A percentile compares a stretch with the other conserved stretches of the same genome.
phyloP scores from a whole-genome alignment of 345 rosid genomes.

The Eucalyptus marginata region DNA sequence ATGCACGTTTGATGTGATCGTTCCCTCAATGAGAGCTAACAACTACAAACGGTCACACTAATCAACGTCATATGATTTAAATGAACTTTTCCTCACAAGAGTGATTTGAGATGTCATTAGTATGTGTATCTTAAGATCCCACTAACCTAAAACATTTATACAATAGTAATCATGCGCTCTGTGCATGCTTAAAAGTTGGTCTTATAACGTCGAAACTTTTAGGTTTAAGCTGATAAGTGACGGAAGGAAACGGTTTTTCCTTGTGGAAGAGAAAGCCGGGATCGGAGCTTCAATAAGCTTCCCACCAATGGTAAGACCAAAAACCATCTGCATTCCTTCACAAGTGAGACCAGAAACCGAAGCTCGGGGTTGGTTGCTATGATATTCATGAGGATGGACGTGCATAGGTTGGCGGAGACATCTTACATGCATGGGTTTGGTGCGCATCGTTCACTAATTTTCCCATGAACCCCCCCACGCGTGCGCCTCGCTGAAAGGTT shows the following conservation, averaged over 20 bases:
- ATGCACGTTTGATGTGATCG: not conserved
- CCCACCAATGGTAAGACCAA: not conserved
- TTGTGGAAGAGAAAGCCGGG: not conserved
- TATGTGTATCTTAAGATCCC: not conserved
- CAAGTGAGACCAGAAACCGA: not conserved
- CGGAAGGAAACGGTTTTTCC: rapidly evolving
- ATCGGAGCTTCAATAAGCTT: not conserved
- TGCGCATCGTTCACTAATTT: not conserved
- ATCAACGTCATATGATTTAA: no score
- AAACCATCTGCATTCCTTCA: not conserved
- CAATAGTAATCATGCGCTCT: not conserved
- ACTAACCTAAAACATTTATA: not conserved
- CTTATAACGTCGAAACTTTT: rapidly evolving
- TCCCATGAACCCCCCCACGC: not conserved
- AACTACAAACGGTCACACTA: not conserved
- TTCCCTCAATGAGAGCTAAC: not conserved
- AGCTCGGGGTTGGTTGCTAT: not conserved
- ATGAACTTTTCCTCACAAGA: not conserved
- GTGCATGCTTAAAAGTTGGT: not conserved
- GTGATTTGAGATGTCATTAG: not conserved
- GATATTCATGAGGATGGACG: not conserved
- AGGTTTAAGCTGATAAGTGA: not conserved
- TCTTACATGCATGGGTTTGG: not conserved
- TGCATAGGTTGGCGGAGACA: not conserved
- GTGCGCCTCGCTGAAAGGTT: not conserved